These are phyloP conservation scores for Lasiodiplodia citricola DNA, from an alignment of 2,329 filamentous ascomycete species.

Conservation along the genomic window DNA sequence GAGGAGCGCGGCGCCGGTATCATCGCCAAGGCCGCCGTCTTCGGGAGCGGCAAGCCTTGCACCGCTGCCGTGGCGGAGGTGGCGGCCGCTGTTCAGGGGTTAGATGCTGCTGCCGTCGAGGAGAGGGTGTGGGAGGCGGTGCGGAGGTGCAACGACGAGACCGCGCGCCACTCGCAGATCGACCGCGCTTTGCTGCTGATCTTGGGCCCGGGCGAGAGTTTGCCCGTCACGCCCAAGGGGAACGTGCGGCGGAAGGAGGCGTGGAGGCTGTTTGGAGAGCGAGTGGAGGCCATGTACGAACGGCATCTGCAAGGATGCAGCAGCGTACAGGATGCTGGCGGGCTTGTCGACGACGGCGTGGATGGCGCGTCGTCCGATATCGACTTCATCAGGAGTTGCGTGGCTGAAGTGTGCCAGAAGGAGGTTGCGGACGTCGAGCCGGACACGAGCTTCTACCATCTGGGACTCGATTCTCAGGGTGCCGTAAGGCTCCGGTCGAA, in stretches of 20 bases:
- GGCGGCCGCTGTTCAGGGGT: background rate
- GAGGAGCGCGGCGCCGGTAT: constrained; percentile 32
- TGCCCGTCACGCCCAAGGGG: constrained; percentile 41
- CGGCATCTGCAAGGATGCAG: background rate
- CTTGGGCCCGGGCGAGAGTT: constrained; percentile 31
- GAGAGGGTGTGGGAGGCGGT: background rate
- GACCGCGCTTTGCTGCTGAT: constrained; percentile 36
- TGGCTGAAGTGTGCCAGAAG: constrained; percentile 2
- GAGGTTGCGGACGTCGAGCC: background rate
- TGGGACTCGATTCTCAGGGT: constrained; percentile 25
- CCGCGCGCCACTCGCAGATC: constrained; percentile 32
- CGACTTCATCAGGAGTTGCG: background rate
- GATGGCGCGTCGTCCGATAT: background rate
- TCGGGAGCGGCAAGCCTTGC: constrained; percentile 31
- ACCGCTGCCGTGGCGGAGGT: constrained; percentile 36
- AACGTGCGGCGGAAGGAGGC: constrained; percentile 41
- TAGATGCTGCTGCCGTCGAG: background rate
- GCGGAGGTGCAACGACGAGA: background rate
- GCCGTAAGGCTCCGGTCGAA: constrained; percentile 34
- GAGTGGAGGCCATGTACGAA: constrained; percentile 30
- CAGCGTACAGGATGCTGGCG: background rate
- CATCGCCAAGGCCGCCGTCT: constrained; percentile 23
- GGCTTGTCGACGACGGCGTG: background rate
- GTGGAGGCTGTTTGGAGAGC: constrained; percentile 32
- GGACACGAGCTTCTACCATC: constrained; percentile 24